phyloP scores from a whole-genome alignment of 2,329 filamentous ascomycete species.

The Scytalidium lignicola region DNA sequence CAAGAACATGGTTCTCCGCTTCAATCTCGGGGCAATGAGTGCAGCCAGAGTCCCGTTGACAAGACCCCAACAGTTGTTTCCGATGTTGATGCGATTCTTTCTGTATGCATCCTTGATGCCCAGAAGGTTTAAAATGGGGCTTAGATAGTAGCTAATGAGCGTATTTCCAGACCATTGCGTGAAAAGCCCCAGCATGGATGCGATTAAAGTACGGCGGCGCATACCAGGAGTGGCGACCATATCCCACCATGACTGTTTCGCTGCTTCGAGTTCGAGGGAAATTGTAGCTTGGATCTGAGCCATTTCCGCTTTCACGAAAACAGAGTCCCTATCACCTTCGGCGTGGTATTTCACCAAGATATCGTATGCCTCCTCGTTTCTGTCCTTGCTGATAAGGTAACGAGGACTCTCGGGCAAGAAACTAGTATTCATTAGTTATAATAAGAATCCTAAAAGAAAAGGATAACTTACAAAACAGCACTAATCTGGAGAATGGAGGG shows the following conservation, averaged over 20 bases:
- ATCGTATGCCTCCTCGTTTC: constrained; percentile 51
- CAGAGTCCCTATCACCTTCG: constrained; percentile 44
- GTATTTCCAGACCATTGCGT: constrained; percentile 48
- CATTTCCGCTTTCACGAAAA: constrained; percentile 54
- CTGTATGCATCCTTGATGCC: constrained; percentile 35
- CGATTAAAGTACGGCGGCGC: constrained; percentile 42
- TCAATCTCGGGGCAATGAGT: constrained; percentile 37
- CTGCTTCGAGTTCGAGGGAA: constrained; percentile 47
- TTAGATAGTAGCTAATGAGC: constrained; percentile 42
- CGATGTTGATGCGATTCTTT: constrained; percentile 43
- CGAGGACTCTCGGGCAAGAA: constrained; percentile 52
- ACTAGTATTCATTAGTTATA: constrained; percentile 6
- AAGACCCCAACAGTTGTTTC: constrained; percentile 40
- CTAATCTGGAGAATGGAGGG: constrained; percentile 21
- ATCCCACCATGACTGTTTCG: constrained; percentile 48
- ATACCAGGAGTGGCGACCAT: constrained; percentile 46
- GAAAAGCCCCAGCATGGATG: constrained; percentile 45
- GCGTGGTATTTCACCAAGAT: constrained; percentile 49
- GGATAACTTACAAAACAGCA: constrained; percentile 16
- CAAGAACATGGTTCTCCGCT: constrained; percentile 45
- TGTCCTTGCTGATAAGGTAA: constrained; percentile 51
- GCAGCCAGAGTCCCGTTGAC: constrained; percentile 37
- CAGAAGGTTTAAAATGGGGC: constrained; percentile 41
- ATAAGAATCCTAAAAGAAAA: not conserved
- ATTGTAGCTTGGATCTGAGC: constrained; percentile 55